A percentile compares a stretch with the other conserved stretches of the same genome.
These are phyloP conservation scores for Diaporthe capsici DNA, from an alignment of 2,329 filamentous ascomycete genomes.

Conservation along the genomic window DNA sequence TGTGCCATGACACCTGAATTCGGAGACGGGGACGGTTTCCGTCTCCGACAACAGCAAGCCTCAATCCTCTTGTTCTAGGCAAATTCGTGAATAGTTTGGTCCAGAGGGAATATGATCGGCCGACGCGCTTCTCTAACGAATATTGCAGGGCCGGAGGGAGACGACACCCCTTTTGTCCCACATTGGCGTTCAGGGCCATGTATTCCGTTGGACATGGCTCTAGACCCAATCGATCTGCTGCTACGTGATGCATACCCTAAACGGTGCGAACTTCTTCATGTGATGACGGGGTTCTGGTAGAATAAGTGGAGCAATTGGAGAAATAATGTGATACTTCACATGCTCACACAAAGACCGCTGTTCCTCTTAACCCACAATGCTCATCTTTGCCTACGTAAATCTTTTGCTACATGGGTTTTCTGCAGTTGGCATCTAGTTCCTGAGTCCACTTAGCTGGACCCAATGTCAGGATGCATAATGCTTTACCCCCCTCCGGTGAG, in stretches of 20 bases:
- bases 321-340: constrained; percentile 8
- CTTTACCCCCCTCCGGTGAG: not conserved
- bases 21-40: not conserved
- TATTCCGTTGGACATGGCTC: not conserved
- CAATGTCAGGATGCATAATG: not conserved
- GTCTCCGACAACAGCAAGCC: not conserved
- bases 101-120: not conserved
- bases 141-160: not conserved
- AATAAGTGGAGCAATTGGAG: not conserved
- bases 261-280: not conserved
- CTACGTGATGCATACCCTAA: not conserved
- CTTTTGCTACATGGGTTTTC: not conserved
- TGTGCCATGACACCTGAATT: not conserved
- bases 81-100: not conserved
- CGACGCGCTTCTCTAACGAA: not conserved
- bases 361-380: not conserved
- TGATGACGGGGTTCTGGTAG: not conserved
- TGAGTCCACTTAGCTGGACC: not conserved
- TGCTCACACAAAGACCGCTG: not conserved
- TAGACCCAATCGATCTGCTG: not conserved
- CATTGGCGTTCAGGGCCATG: not conserved
- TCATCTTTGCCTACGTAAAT: not conserved
- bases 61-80: not conserved
- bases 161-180: not conserved
- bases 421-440: not conserved